Percentiles rank a stretch among this genome's conserved stretches.
Conservation (phyloP, 177 flowering plant genomes). For the Telopea speciosissima region DNA sequence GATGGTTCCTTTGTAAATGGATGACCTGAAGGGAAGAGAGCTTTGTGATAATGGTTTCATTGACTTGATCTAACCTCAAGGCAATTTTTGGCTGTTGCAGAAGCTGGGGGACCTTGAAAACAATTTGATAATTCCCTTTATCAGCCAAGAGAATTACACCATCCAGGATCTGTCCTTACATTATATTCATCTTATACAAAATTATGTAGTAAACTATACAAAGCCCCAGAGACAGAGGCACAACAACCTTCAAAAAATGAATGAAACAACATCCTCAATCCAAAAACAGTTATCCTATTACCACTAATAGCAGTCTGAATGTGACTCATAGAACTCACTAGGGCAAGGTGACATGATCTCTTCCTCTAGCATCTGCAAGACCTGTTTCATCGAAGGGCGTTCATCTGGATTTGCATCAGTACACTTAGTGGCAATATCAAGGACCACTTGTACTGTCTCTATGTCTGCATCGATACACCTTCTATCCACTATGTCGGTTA, state of each 20-base stretch:
- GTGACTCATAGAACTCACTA: constrained; percentile 81
- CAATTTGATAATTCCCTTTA: no score
- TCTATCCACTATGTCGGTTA: constrained; percentile 69
- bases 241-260: not conserved
- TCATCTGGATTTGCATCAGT: constrained; percentile 74
- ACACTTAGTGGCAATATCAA: constrained; percentile 77
- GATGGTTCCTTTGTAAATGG: no score
- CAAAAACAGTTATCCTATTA: not conserved
- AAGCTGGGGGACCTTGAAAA: no score
- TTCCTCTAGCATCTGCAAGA: constrained; percentile 77
- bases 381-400: constrained; percentile 76
- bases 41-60: not conserved
- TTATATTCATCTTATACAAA: not conserved
- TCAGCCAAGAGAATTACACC: no score
- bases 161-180: not conserved
- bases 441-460: constrained; percentile 71
- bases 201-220: not conserved
- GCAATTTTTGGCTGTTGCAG: no score
- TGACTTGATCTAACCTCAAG: no score
- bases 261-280: not conserved
- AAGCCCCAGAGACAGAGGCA: not conserved
- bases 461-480: constrained; percentile 56
- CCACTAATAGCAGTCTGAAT: constrained; percentile 49
- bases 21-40: no score
- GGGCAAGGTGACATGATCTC: constrained; percentile 88